Evolutionary conservation across 805 yeast genomes (phyloP).

Genomic region (Candida endomychidarum): DNA sequence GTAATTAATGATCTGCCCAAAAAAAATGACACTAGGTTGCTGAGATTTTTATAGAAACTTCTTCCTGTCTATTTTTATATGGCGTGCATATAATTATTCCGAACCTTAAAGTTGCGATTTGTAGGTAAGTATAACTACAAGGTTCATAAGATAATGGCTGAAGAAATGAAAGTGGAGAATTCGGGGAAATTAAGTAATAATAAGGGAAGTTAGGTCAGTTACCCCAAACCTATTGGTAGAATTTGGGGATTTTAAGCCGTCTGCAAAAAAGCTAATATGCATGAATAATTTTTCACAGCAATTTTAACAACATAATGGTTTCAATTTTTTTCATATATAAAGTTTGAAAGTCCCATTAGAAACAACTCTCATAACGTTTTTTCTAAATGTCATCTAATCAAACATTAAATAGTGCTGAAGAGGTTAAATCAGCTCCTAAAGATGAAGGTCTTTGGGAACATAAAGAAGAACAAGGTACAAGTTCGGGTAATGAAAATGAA

Average conservation of each 20-base stretch:
- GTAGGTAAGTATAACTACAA: background rate
- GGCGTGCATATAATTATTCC: conserved; percentile 5
- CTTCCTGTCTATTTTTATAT: background rate
- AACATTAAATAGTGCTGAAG: conserved; percentile 12
- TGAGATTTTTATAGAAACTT: too few relatives aligned
- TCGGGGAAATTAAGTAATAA: background rate
- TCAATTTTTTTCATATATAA: too few relatives aligned
- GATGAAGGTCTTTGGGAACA: conserved; percentile 14
- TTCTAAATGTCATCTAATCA: conserved; percentile 18
- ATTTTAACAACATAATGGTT: background rate
- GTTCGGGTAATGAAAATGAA: conserved; percentile 11
- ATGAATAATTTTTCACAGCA: conserved; percentile 4
- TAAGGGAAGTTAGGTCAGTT: background rate
- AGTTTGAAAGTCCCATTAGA: background rate
- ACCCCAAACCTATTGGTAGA: too few relatives aligned
- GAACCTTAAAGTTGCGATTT: conserved; percentile 2
- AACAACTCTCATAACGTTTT: too few relatives aligned
- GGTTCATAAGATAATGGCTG: background rate
- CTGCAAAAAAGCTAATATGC: background rate
- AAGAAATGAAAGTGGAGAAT: conserved; percentile 3
- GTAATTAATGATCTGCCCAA: too few relatives aligned
- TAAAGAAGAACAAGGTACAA: too few relatives aligned
- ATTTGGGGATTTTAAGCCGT: background rate
- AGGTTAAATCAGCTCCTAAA: conserved; percentile 3
- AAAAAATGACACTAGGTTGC: background rate